A percentile compares a stretch with the other conserved stretches of the same genome.
phyloP scores from a whole-genome alignment of 2,329 filamentous ascomycete species.

The Xylariales sp. region DNA sequence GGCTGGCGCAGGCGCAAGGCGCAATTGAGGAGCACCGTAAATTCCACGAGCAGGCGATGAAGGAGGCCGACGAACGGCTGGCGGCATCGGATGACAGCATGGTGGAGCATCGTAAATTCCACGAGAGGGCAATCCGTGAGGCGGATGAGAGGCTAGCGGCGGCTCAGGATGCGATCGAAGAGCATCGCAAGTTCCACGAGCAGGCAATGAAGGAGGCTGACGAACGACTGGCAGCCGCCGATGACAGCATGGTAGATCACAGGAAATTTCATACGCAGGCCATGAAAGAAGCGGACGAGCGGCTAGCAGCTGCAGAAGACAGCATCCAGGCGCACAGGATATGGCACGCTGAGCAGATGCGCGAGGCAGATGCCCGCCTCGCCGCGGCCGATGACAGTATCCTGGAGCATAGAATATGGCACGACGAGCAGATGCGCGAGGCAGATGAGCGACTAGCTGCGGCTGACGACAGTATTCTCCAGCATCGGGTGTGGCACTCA shows the following conservation, averaged over 20 bases:
- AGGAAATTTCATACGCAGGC: background rate
- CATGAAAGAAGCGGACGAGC: slow-evolving; percentile 6
- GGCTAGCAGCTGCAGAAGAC: slow-evolving; percentile 1
- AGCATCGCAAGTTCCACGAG: slow-evolving; percentile 1
- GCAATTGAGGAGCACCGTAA: slow-evolving; percentile 1
- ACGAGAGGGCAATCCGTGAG: slow-evolving; percentile 2
- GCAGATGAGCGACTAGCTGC: too few species aligned
- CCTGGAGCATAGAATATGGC: too few species aligned
- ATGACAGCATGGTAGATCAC: background rate
- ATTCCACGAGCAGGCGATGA: slow-evolving; percentile 4
- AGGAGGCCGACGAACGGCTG: slow-evolving; percentile 3
- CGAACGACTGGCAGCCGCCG: slow-evolving; percentile 1
- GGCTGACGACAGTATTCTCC: too few species aligned
- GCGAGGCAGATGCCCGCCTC: too few species aligned
- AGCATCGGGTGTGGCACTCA: too few species aligned
- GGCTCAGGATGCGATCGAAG: background rate
- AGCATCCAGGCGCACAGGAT: too few species aligned
- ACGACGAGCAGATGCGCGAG: too few species aligned
- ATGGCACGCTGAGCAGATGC: too few species aligned
- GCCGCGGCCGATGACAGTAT: too few species aligned
- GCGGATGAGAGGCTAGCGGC: slow-evolving; percentile 3
- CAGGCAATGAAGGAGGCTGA: slow-evolving; percentile 6
- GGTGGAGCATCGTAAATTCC: slow-evolving; percentile 3
- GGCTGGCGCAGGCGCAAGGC: background rate
- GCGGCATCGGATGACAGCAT: background rate